A percentile compares a stretch with the other conserved stretches of the same genome.
phyloP scores from a whole-genome alignment of 2,329 filamentous ascomycete genomes.

The Pseudofabraea citricarpa region DNA sequence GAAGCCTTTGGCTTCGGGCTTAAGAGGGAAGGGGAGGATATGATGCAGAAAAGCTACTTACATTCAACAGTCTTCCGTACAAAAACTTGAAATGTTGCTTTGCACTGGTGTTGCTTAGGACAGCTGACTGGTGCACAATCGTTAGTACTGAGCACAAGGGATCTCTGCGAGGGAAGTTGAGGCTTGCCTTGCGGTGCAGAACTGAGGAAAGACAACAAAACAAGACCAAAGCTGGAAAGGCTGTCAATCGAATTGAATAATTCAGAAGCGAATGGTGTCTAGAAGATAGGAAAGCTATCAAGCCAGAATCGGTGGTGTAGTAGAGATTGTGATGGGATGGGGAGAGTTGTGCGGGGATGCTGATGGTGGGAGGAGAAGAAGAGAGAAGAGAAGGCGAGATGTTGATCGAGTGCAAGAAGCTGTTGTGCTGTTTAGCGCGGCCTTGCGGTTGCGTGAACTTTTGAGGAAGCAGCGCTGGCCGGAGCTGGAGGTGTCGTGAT shows the following conservation, averaged over 20 bases:
- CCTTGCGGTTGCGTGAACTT: not conserved
- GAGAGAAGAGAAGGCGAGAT: conserved; percentile 13
- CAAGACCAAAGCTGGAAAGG: conserved; percentile 8
- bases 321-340: conserved; percentile 11
- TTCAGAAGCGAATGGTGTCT: conserved; percentile 26
- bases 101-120: not conserved
- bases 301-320: conserved; percentile 24
- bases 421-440: not conserved
- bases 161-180: too few relatives aligned
- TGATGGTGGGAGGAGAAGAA: conserved; percentile 1
- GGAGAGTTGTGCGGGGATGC: conserved; percentile 1
- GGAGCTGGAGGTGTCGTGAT: too few relatives aligned
- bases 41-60: conserved; percentile 2
- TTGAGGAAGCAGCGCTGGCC: conserved; percentile 1
- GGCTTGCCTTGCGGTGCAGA: not conserved
- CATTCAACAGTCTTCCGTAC: not conserved
- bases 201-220: not conserved
- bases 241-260: conserved; percentile 15
- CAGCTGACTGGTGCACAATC: too few relatives aligned
- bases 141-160: too few relatives aligned
- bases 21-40: conserved; percentile 2
- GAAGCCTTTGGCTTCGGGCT: not conserved
- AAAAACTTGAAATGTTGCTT: not conserved
- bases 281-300: conserved; percentile 31
- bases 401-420: not conserved